phyloP scores from a whole-genome alignment of 768 basidiomycete genomes.

The Cantharellus anzutake region DNA sequence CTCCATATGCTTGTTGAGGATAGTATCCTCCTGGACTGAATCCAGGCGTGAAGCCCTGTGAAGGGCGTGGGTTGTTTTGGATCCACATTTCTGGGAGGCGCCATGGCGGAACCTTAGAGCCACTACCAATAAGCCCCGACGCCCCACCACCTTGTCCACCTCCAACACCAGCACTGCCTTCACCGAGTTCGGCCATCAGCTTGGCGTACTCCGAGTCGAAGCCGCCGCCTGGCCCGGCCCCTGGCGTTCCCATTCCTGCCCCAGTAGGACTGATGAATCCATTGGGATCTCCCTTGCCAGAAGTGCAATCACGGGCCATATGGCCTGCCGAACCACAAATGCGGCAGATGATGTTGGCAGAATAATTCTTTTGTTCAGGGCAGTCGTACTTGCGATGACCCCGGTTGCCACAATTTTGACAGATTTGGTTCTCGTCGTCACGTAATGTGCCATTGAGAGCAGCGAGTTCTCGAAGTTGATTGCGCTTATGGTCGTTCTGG shows the following conservation, averaged over 20 bases:
- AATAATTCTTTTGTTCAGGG: conserved; percentile 94
- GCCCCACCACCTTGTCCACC: conserved; percentile 13
- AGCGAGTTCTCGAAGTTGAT: conserved; percentile 93
- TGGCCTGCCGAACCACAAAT: conserved; percentile 96
- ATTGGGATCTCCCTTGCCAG: conserved; percentile 68
- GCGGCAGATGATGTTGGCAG: conserved; percentile 98
- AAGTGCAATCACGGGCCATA: conserved; percentile 96
- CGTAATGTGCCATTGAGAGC: conserved; percentile 96
- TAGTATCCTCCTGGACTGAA: conserved; percentile 42
- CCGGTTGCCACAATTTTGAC: conserved; percentile 87
- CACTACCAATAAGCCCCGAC: conserved; percentile 17
- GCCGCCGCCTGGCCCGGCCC: conserved; percentile 33
- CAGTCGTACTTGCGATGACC: conserved; percentile 99
- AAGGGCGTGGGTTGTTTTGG: conserved; percentile 16
- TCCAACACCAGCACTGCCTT: conserved; percentile 35
- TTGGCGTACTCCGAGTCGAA: conserved; percentile 98
- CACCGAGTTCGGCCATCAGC: conserved; percentile 95
- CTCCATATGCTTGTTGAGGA: conserved; percentile 32
- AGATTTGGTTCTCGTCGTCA: conserved; percentile 98
- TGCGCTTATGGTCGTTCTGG: conserved; percentile 98
- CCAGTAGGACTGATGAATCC: conserved; percentile 8
- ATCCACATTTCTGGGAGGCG: conserved; percentile 81
- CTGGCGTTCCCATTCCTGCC: conserved; percentile 6
- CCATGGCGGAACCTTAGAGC: conserved; percentile 76
- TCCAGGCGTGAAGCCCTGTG: conserved; percentile 16